Evolutionary conservation across 768 basidiomycete genomes (phyloP).

Genomic region (Kwoniella dendrophila): DNA sequence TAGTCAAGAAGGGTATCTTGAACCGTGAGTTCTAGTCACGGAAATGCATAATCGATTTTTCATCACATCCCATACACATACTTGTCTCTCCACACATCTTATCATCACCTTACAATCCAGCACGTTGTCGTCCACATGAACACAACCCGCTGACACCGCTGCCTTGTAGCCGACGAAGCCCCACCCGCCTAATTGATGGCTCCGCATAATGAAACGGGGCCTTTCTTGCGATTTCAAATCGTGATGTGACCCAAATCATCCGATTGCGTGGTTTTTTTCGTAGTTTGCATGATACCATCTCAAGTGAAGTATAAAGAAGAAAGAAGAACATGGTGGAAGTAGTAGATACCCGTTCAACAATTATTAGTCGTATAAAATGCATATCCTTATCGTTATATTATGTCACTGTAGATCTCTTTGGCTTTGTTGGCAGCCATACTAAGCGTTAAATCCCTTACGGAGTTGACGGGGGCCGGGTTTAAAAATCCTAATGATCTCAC

Average conservation of each 20-base stretch:
- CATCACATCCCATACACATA: not conserved
- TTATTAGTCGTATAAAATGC: too few relatives aligned
- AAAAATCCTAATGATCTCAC: not conserved
- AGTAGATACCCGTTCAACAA: too few relatives aligned
- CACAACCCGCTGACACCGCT: not conserved
- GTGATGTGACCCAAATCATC: too few relatives aligned
- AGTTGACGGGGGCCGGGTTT: not conserved
- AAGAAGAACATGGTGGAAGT: too few relatives aligned
- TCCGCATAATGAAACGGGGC: slow-evolving; percentile 14
- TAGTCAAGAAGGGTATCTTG: slow-evolving; percentile 69
- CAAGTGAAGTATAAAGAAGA: too few relatives aligned
- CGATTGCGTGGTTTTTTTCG: too few relatives aligned
- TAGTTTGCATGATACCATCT: too few relatives aligned
- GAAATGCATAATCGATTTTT: not conserved
- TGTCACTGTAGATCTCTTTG: not conserved
- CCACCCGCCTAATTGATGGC: slow-evolving; percentile 27
- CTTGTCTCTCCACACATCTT: not conserved
- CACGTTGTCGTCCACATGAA: not conserved
- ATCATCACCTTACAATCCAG: not conserved
- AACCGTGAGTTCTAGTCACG: slow-evolving; percentile 53
- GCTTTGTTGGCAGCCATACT: not conserved
- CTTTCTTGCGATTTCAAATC: too few relatives aligned
- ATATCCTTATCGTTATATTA: too few relatives aligned
- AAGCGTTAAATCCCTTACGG: not conserved
- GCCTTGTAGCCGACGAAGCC: slow-evolving; percentile 34